Evolutionary conservation across 2,329 filamentous ascomycete species (phyloP).

Genomic region (Trichocomaceae sp.): DNA sequence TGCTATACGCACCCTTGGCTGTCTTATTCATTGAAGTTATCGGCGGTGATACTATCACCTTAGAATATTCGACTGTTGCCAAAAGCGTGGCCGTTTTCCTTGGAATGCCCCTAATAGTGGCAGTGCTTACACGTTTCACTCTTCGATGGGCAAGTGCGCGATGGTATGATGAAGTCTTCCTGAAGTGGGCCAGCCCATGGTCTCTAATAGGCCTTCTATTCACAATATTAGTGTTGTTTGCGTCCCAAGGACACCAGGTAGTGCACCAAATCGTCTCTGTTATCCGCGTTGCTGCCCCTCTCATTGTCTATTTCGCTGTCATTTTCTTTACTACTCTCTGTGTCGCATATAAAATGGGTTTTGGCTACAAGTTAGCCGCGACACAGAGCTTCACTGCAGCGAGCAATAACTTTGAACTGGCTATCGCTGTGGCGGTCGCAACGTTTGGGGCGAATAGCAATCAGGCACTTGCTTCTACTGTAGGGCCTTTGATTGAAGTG

Average conservation of each 20-base stretch:
- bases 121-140: constrained; percentile 64
- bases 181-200: constrained; percentile 64
- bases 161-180: constrained; percentile 63
- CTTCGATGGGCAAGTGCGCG: constrained; percentile 51
- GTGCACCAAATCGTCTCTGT: constrained; percentile 80
- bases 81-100: constrained; percentile 78
- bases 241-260: constrained; percentile 68
- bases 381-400: constrained; percentile 85
- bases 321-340: constrained; percentile 66
- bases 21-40: constrained; percentile 67
- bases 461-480: constrained; percentile 73
- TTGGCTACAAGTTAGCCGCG: constrained; percentile 61
- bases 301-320: constrained; percentile 72
- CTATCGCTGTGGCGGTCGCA: constrained; percentile 80
- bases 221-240: constrained; percentile 81
- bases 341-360: constrained; percentile 59
- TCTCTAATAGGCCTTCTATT: constrained; percentile 78
- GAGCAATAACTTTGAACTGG: constrained; percentile 89
- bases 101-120: constrained; percentile 73
- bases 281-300: constrained; percentile 69
- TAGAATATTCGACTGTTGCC: constrained; percentile 63
- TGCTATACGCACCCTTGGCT: constrained; percentile 63
- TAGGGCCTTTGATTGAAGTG: constrained; percentile 80
- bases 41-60: constrained; percentile 40
- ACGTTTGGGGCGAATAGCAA: constrained; percentile 71